Percentiles rank a stretch among this genome's conserved stretches.
phyloP scores from a whole-genome alignment of 495 filamentous ascomycete genomes.

The Penicillium lividum region DNA sequence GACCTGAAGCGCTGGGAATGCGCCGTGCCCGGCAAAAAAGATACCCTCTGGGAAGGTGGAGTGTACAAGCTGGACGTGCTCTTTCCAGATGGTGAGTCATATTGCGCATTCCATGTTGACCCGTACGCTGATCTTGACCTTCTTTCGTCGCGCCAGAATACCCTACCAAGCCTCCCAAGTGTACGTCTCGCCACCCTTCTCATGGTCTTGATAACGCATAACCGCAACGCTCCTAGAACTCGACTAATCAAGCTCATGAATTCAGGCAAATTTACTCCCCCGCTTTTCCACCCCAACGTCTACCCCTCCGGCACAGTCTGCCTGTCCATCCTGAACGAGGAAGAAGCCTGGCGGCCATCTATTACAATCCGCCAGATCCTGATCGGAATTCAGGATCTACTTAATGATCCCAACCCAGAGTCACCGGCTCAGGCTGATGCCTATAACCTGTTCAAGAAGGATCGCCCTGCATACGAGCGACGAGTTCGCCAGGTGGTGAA shows the following conservation, averaged over 20 bases:
- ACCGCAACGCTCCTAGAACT: not conserved
- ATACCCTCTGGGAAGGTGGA: constrained; percentile 95
- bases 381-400: constrained; percentile 89
- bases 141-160: constrained; percentile 66
- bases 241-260: not conserved
- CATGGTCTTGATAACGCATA: not conserved
- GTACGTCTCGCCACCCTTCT: constrained; percentile 51
- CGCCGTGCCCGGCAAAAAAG: constrained; percentile 90
- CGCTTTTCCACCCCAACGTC: constrained; percentile 98
- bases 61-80: constrained; percentile 89
- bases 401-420: constrained; percentile 96
- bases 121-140: constrained; percentile 14
- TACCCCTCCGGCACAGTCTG: constrained; percentile 98
- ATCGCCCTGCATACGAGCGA: constrained; percentile 81
- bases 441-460: constrained; percentile 95
- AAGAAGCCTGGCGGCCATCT: constrained; percentile 96
- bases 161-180: constrained; percentile 98
- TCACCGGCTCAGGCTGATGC: constrained; percentile 96
- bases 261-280: constrained; percentile 92
- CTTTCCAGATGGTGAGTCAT: constrained; percentile 86
- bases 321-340: constrained; percentile 96
- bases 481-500: constrained; percentile 83
- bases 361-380: constrained; percentile 98
- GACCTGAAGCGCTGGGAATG: constrained; percentile 97
- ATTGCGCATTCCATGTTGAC: constrained; percentile 17